These are phyloP conservation scores for Tetragonia tetragonoides DNA, from an alignment of 148 eudicot species.

Conservation along the genomic window DNA sequence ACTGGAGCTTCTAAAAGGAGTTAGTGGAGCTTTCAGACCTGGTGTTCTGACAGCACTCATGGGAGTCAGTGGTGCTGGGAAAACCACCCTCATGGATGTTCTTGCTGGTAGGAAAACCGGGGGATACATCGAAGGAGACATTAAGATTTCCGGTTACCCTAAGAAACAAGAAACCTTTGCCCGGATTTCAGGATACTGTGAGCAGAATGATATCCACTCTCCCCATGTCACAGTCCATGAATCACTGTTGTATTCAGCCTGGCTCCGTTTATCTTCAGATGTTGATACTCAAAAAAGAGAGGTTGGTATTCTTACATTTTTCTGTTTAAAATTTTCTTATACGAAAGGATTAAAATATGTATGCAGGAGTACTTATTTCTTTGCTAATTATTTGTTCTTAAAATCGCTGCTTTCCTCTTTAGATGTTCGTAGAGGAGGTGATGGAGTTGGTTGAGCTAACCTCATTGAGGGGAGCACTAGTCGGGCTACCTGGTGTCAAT, in stretches of 20 bases:
- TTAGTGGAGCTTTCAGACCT: slow-evolving; percentile 80
- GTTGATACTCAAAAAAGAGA: slow-evolving; percentile 49
- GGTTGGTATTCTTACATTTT: slow-evolving; percentile 33
- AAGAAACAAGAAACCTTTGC: slow-evolving; percentile 83
- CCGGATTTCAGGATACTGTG: slow-evolving; percentile 77
- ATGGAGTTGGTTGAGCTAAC: slow-evolving; percentile 64
- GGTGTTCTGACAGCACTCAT: slow-evolving; percentile 82
- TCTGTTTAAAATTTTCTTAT: no score
- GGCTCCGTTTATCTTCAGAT: slow-evolving; percentile 69
- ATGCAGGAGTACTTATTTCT: no score
- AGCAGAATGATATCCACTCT: slow-evolving; percentile 87
- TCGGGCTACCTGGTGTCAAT: slow-evolving; percentile 65
- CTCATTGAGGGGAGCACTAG: slow-evolving; percentile 47
- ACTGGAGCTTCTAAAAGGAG: slow-evolving; percentile 65
- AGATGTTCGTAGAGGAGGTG: slow-evolving; percentile 70
- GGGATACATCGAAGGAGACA: slow-evolving; percentile 69
- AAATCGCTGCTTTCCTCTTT: background rate
- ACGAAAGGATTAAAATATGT: no score
- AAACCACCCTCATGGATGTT: slow-evolving; percentile 91
- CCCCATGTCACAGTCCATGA: slow-evolving; percentile 80
- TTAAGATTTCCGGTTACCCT: slow-evolving; percentile 70
- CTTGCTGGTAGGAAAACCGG: slow-evolving; percentile 81
- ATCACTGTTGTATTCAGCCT: slow-evolving; percentile 70
- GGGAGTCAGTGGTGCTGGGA: slow-evolving; percentile 96
- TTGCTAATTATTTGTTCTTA: background rate